phyloP scores from a whole-genome alignment of 2,329 filamentous ascomycete genomes.

The Anisogramma anomala region DNA sequence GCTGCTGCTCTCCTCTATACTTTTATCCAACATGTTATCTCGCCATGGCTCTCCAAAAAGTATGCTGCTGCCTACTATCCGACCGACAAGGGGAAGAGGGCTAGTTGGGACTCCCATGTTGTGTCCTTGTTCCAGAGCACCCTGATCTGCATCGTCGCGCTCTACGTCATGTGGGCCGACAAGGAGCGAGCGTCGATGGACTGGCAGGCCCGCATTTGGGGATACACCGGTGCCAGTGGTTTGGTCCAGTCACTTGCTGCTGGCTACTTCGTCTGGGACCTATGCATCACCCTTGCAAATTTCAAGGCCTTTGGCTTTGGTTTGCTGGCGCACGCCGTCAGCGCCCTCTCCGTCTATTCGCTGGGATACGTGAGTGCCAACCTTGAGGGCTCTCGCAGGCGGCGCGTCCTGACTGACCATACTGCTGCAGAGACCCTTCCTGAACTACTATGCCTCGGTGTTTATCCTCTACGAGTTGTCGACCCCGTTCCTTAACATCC shows the following conservation, averaged over 20 bases:
- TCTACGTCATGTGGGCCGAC: constrained; percentile 62
- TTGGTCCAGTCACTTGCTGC: constrained; percentile 66
- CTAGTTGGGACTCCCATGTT: constrained; percentile 80
- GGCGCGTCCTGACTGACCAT: background rate
- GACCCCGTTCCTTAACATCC: constrained; percentile 73
- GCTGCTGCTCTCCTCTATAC: constrained; percentile 58
- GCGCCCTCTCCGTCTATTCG: constrained; percentile 61
- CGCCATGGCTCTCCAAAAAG: constrained; percentile 51
- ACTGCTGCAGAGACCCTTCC: constrained; percentile 57
- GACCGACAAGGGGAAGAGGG: constrained; percentile 50
- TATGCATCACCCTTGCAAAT: constrained; percentile 56
- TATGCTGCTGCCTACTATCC: constrained; percentile 55
- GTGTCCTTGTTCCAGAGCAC: constrained; percentile 71
- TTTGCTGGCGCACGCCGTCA: constrained; percentile 65
- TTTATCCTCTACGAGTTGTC: constrained; percentile 86
- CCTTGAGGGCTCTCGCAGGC: background rate
- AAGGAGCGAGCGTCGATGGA: constrained; percentile 55
- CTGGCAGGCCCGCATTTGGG: constrained; percentile 60
- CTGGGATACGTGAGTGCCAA: constrained; percentile 61
- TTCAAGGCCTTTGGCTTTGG: constrained; percentile 64
- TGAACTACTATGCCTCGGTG: constrained; percentile 69
- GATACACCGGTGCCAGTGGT: constrained; percentile 60
- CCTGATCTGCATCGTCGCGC: constrained; percentile 59
- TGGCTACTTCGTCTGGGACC: constrained; percentile 79
- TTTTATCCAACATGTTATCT: constrained; percentile 52